phyloP scores from a whole-genome alignment of 2,329 filamentous ascomycete species.

The Pseudopyricularia javanii region DNA sequence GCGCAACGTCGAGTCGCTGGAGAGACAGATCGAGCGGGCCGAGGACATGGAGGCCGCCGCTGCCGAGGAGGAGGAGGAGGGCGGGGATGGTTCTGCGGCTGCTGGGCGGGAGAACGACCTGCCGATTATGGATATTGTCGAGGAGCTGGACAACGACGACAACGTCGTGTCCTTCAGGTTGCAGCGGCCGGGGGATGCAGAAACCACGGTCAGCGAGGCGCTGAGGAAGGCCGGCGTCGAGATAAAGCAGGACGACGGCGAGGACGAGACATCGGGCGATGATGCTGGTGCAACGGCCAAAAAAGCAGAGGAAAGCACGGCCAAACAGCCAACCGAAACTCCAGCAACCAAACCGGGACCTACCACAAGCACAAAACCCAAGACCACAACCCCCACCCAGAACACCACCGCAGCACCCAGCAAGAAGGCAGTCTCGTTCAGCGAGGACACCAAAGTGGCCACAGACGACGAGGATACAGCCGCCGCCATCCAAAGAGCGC shows the following conservation, averaged over 20 bases:
- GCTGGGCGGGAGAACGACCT: conserved; percentile 49
- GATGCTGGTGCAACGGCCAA: background rate
- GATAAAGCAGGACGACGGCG: background rate
- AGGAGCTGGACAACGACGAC: conserved; percentile 82
- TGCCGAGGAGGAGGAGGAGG: conserved; percentile 29
- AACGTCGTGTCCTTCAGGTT: conserved; percentile 63
- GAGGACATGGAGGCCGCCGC: conserved; percentile 60
- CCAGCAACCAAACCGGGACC: background rate
- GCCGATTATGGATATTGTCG: conserved; percentile 80
- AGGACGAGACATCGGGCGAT: conserved; percentile 15
- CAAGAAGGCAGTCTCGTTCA: conserved; percentile 52
- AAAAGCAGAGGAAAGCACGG: background rate
- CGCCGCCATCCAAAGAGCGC: conserved; percentile 17
- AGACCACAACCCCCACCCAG: background rate
- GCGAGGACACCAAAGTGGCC: conserved; percentile 43
- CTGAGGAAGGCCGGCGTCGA: conserved; percentile 63
- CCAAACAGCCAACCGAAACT: background rate
- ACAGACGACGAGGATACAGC: conserved; percentile 15
- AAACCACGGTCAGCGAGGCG: conserved; percentile 57
- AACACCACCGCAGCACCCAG: background rate
- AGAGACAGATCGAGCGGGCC: conserved; percentile 57
- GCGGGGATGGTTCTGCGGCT: conserved; percentile 57
- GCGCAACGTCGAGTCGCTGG: conserved; percentile 63
- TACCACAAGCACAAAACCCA: background rate
- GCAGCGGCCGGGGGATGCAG: conserved; percentile 53